Evolutionary conservation across 345 rosid genomes (phyloP).

Genomic region (Heritiera littoralis): DNA sequence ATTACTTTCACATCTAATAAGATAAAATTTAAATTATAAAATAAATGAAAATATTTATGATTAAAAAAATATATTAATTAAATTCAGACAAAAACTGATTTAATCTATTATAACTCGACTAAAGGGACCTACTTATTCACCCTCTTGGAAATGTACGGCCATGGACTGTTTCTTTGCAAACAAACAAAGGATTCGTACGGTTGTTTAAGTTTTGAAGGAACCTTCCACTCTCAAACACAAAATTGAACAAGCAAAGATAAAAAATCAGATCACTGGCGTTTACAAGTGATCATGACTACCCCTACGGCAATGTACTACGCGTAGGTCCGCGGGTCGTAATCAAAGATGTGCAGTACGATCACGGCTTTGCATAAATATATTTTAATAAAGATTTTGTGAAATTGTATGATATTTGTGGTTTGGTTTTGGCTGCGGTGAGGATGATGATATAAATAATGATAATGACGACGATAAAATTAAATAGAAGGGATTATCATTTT

Average conservation of each 20-base stretch:
- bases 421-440: neutral
- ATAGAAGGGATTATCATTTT: no score
- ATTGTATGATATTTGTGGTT: no score
- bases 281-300: neutral
- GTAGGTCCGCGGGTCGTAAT: neutral
- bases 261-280: neutral
- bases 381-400: neutral
- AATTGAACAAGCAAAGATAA: neutral
- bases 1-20: no score
- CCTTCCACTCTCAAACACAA: slow-evolving; percentile 8
- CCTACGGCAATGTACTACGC: neutral
- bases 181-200: neutral
- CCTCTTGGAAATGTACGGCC: neutral
- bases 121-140: neutral
- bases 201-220: neutral
- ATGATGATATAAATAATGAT: neutral
- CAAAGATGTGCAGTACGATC: neutral
- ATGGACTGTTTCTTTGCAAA: neutral
- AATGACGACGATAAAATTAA: neutral
- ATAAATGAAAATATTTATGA: no score
- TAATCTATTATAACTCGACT: neutral
- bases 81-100: neutral
- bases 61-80: no score
- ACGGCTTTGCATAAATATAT: neutral
- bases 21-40: no score